Conservation (phyloP, 768 basidiomycete genomes). For the Agrocybe praecox region DNA sequence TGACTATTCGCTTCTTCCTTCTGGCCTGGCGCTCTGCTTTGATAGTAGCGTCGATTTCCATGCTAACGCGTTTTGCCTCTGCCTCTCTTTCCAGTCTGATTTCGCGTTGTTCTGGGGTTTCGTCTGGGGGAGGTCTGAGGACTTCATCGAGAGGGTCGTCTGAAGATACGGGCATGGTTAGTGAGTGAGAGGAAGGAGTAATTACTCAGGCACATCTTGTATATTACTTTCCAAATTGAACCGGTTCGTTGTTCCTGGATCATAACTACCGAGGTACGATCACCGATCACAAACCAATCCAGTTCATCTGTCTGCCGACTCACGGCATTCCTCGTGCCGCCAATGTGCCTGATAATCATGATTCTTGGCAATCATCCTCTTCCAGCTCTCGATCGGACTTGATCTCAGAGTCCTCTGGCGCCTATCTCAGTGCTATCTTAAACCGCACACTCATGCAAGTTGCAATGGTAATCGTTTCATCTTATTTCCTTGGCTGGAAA, state of each 20-base stretch:
- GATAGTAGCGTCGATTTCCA: conserved; percentile 75
- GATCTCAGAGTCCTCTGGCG: too few relatives aligned
- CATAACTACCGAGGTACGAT: conserved; percentile 34
- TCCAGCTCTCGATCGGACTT: too few relatives aligned
- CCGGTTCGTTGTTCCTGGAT: conserved; percentile 21
- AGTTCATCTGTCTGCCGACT: too few relatives aligned
- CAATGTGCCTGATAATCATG: too few relatives aligned
- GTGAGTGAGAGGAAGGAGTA: conserved; percentile 17
- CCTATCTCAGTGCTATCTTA: too few relatives aligned
- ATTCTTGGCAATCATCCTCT: too few relatives aligned
- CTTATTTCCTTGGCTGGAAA: too few relatives aligned
- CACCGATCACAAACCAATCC: background rate
- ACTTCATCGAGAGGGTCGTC: conserved; percentile 70
- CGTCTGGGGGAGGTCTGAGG: conserved; percentile 68
- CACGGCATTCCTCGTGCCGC: too few relatives aligned
- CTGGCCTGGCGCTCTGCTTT: conserved; percentile 61
- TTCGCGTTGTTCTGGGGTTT: conserved; percentile 59
- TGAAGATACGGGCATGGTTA: conserved; percentile 36
- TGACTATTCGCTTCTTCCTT: conserved; percentile 70
- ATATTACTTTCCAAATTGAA: conserved; percentile 17
- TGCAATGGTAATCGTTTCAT: too few relatives aligned
- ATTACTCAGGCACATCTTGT: conserved; percentile 24
- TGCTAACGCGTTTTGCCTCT: conserved; percentile 65
- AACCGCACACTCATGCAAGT: too few relatives aligned
- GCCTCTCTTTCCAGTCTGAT: conserved; percentile 62